Base-by-base conservation (phyloP, 2,329 filamentous ascomycete species). In the Ceratocystis cacaofunesta region DNA sequence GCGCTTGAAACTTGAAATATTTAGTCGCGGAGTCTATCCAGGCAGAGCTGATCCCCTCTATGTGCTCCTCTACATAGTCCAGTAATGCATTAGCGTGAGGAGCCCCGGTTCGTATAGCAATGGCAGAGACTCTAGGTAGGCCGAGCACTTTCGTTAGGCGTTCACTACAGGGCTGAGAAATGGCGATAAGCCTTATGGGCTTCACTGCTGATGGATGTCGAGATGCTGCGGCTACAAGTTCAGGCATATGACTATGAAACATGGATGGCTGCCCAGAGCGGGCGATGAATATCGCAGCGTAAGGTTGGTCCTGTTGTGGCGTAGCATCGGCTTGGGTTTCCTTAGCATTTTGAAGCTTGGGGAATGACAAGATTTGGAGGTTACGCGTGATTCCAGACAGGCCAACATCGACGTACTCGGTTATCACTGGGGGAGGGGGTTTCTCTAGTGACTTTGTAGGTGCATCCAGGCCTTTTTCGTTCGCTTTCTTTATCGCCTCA, bases 121-220 rank as follows among this genome's bases (percentile, higher is more conserved):
- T 75, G 25, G 85, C 84, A 1, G 85, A 87, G 0, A 85, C 84
- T 43, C 85, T 79, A 0, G 85, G 83, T 8, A 89, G 77, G 1
- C 82, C 82, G 2, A 90, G 76, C 22, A 78, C 78, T 36, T 75
- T 73, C 61, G 81, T 81, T 17, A 90, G 74, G 12, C 79, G 79
- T 17, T 81, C 76, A 58, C 86, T 85, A 62, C 80, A 82, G 0
- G 80, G 75, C 63, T 80, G 83, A 0, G 85, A 85, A 60, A 90
- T 79, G 0, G 83, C 81, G 1, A 90, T 78, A 1, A 90, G 77
- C 25, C 81, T 79, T 8, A 80, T 82, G 2, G 78, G 74, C 1
- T 76, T 71, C 25, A 74, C 73, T 4, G 68, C 62, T 0, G 76
- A 73, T 60, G 74, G 69, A 4, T 74, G 73, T 32, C 74, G 76